phyloP scores from a whole-genome alignment of 176 grass and related monocot genomes.

The Aegilops speltoides region DNA sequence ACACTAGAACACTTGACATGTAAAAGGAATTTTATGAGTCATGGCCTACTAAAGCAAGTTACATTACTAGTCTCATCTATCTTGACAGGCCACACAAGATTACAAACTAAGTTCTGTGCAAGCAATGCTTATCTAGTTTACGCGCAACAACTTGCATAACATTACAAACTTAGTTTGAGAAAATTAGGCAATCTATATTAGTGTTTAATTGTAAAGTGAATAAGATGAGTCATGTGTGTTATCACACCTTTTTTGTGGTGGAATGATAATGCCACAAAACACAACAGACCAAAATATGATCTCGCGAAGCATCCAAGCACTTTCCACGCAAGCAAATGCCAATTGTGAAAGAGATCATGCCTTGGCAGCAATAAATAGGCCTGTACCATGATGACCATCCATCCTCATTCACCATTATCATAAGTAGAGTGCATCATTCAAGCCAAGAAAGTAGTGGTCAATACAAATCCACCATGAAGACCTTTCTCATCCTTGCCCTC shows the following conservation, averaged over 20 bases:
- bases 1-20: no score
- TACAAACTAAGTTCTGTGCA: background rate
- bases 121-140: background rate
- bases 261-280: background rate
- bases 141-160: background rate
- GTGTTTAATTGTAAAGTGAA: background rate
- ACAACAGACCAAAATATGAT: background rate
- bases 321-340: background rate
- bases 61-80: no score
- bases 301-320: no score
- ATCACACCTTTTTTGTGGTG: background rate
- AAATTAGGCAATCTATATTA: background rate
- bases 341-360: background rate
- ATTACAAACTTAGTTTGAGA: constrained; percentile 4
- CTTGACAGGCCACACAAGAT: no score
- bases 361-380: background rate
- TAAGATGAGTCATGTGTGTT: background rate
- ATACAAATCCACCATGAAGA: background rate
- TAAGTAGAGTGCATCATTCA: background rate
- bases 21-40: no score
- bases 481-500: background rate
- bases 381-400: background rate
- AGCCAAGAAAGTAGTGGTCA: background rate
- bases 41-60: no score
- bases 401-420: background rate